Evolutionary conservation across 140 eudicot genomes (phyloP), one percentile per base, ranked within the genome.

Genomic region (Eryngium alpinum): DNA sequence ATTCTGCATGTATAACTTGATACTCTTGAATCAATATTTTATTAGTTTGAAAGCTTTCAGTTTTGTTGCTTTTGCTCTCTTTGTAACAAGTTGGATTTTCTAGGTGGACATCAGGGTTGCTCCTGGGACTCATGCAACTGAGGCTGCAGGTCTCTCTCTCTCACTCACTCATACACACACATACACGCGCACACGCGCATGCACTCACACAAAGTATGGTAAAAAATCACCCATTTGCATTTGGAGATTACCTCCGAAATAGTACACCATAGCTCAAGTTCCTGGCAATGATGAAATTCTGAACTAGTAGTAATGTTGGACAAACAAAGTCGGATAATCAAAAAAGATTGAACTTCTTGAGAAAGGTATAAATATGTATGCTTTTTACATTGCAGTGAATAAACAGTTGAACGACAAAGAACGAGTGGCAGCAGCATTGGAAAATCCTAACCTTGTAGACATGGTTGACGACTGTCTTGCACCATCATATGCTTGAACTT

Each of bases 61-160:
- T 53, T 32, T 34, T 24, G 28, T 79, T 18, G 10, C 9, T 69
- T 44, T 81, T 21, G 31, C 43, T 5, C 22, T 85, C n/a, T 49
- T 60, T 27, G 27, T 75, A 18, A 31, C 0, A 63, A 46, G 75
- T 70, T 34, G 79, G 78, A 22, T 27, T 29, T 81, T 65, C 44
- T 81, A 94, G 97, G 93, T 94, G 83, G 98, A 94, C 77, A 94
- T 94, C 52, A 90, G 87, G 88, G 92, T 94, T 57, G 98, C 97
- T n/a, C 98, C 98, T 59, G 98, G 98, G 77, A 87, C 96, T 86
- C 98, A 94, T 92, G 94, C 98, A 12, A 92, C 97, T 13, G 98
- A 94, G 87, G 97, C 96, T 86, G 96, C 98, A 92, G 97, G 98
- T 92, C 43, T 72, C 70, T 77, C 83, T 67, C 81, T 78, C 79